phyloP scores from a whole-genome alignment of 306 rosid species.

The Vigna angularis region DNA sequence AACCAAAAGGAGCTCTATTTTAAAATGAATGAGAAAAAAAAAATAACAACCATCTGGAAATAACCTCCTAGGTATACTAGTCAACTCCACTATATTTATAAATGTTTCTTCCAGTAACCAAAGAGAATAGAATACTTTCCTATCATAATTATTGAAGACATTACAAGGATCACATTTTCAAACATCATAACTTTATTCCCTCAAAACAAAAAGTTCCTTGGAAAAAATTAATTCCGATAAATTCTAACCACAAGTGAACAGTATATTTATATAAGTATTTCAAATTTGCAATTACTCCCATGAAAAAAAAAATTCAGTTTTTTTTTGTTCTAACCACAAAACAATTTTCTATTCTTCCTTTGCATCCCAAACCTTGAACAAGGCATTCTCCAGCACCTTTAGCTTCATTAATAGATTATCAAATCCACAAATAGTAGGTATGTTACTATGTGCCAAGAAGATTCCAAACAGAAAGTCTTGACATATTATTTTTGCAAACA shows the following conservation, averaged over 20 bases:
- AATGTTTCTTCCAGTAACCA: constrained; percentile 37
- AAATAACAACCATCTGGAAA: constrained; percentile 30
- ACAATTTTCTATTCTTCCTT: constrained; percentile 11
- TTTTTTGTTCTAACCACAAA: constrained; percentile 26
- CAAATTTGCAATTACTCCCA: constrained; percentile 17
- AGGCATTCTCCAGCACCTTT: constrained; percentile 33
- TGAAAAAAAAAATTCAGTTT: constrained; percentile 16
- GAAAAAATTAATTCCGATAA: constrained; percentile 22
- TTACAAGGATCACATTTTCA: constrained; percentile 24
- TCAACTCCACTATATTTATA: constrained; percentile 34
- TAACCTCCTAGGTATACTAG: constrained; percentile 24
- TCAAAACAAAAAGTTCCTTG: background rate
- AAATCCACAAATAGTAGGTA: constrained; percentile 22
- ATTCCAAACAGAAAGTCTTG: background rate
- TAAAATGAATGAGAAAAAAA: constrained; percentile 6
- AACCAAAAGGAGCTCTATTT: constrained; percentile 36
- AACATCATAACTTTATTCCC: constrained; percentile 22
- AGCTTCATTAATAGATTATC: constrained; percentile 25
- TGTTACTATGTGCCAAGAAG: constrained; percentile 9
- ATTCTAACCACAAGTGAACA: constrained; percentile 1
- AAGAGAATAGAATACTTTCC: constrained; percentile 17
- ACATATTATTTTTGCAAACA: constrained; percentile 5
- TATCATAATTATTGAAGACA: background rate
- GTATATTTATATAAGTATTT: constrained; percentile 12
- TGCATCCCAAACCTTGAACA: background rate